Evolutionary conservation across 177 flowering plant genomes (phyloP), one percentile per base, ranked within the genome.

Genomic region (Tripterygium wilfordii): DNA sequence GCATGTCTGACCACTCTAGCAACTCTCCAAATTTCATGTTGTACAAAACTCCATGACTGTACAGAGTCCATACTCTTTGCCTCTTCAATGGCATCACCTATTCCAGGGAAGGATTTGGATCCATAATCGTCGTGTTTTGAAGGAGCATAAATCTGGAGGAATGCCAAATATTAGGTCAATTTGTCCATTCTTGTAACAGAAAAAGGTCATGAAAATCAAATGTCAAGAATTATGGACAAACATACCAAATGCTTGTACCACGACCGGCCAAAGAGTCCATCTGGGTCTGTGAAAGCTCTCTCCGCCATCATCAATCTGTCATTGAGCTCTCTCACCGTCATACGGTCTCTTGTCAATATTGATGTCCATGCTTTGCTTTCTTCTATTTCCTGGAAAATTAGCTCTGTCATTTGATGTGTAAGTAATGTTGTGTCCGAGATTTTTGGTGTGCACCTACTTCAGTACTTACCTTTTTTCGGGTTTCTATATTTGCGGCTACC

Each of bases 191-290:
- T 26, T n/a, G n/a, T 37, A 29, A 38, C 13, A 38, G 22, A 1
- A 20, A 6, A 6, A 6, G 33, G 33, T 30, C 7, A 7, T 30
- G 7, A n/a, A n/a, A n/a, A n/a, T n/a, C n/a, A 6, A 6, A 6
- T 7, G 33, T 30, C 7, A 7, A 6, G 7, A 18, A 10, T 26
- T 30, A 22, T 14, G 27, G 18, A 16, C n/a, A 45, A 47, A 57
- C 81, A 17, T 71, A 81, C 92, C 88, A 84, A 61, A 59, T 84
- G 85, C 64, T 85, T 85, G 60, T 72, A 82, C 94, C 94, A 85
- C 49, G 74, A 40, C 47, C 83, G 65, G 53, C 73, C 78, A 36
- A 29, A 36, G 42, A 82, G 83, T 33, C 88, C 83, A 46, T 81
- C 80, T 45, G 62, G 26, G 61, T 79, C 85, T 55, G 82, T 73